Evolutionary conservation across 306 rosid genomes (phyloP), one percentile per base, ranked within the genome.

Genomic region (Psophocarpus tetragonolobus): DNA sequence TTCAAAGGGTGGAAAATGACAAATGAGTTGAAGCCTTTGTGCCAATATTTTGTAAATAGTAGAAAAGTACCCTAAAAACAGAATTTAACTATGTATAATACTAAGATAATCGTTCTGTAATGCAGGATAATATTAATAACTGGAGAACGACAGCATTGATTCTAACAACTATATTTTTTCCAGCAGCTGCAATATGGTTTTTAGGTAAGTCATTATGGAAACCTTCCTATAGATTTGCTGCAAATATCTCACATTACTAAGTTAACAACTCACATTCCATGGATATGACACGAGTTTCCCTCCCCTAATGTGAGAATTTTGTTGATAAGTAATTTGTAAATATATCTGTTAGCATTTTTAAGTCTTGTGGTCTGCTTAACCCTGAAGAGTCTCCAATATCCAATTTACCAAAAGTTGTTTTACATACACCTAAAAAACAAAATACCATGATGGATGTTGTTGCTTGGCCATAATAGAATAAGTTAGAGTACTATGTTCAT

Each of bases 121-220:
- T 88, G 86, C 95, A 94, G 97, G 97, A 92, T 80, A 24, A 18
- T 18, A 33, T 92, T 23, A 58, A 94, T 74, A 88, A 92, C 83
- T 94, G 98, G 98, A 89, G 98, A 79, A 74, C 65, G 8, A 90
- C 93, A 13, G 71, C 97, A 10, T 87, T 94, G 85, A 82, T 90
- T 78, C 88, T 94, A 73, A 90, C 97, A 11, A 79, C 93, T 7
- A 32, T 94, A 83, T 81, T 92, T 63, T 88, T 94, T 32, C 92
- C 88, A 13, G 90, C 98, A 64, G 92, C 97, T 24, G 81, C 18
- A 39, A 73, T 92, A 78, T 94, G 98, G 98, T 94, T 94, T 29
- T 69, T 81, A 4, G 98, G 98, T 94, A 62, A 84, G 81, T 68
- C 81, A 27, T 65, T 65, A 12, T 38, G 18, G 50, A 26, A 72